A percentile compares a stretch with the other conserved stretches of the same genome.
phyloP scores from a whole-genome alignment of 345 rosid genomes.

The Salix brachista region DNA sequence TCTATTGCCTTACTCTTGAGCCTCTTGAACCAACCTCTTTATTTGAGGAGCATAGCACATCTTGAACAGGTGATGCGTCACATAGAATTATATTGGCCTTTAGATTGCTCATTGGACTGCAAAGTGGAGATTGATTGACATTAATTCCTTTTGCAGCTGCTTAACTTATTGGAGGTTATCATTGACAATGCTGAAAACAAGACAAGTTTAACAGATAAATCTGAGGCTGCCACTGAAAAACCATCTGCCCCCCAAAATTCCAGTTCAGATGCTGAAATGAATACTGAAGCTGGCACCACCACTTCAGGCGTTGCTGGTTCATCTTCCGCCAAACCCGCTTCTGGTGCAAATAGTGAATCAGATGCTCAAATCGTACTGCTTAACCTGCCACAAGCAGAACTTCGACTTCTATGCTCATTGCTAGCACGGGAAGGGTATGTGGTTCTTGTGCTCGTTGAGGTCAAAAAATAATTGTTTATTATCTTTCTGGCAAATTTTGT shows the following conservation, averaged over 20 bases:
- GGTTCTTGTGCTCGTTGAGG: too few species aligned
- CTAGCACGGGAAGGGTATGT: slow-evolving; percentile 92
- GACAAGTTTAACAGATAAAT: slow-evolving; percentile 42
- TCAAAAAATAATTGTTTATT: too few species aligned
- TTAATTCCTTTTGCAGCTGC: slow-evolving; percentile 50
- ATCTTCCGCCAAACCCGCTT: slow-evolving; percentile 35
- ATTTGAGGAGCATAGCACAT: slow-evolving; percentile 89
- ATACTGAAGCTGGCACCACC: slow-evolving; percentile 36
- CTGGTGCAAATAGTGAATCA: slow-evolving; percentile 45
- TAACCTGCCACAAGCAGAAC: slow-evolving; percentile 76
- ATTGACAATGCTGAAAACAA: slow-evolving; percentile 69
- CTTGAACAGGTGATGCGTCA: slow-evolving; percentile 77
- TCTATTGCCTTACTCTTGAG: slow-evolving; percentile 75
- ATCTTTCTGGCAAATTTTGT: too few species aligned
- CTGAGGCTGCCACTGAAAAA: slow-evolving; percentile 44
- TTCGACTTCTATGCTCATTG: slow-evolving; percentile 79
- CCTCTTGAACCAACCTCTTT: slow-evolving; percentile 89
- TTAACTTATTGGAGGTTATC: slow-evolving; percentile 82
- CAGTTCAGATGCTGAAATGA: slow-evolving; percentile 36
- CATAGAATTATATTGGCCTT: neutral
- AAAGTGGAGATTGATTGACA: neutral
- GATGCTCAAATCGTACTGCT: slow-evolving; percentile 56
- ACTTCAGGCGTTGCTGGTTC: slow-evolving; percentile 32
- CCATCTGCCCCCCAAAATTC: slow-evolving; percentile 36
- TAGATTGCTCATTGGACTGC: neutral